Evolutionary conservation across 2,329 filamentous ascomycete species (phyloP).

Genomic region (Didymella lethalis): DNA sequence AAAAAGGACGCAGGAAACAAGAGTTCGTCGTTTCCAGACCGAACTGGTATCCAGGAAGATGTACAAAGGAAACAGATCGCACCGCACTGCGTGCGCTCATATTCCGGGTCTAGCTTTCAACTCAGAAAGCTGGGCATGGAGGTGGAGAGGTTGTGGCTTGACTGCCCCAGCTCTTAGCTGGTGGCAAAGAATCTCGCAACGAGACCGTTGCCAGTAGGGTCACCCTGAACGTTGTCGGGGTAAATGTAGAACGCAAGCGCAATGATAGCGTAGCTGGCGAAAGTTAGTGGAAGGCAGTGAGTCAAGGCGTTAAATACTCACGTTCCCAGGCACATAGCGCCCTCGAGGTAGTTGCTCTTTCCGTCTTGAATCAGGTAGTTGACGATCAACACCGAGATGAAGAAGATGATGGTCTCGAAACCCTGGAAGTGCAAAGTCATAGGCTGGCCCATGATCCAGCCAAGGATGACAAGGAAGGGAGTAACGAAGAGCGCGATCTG

Average conservation of each 20-base stretch:
- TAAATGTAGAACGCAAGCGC: slow-evolving; percentile 68
- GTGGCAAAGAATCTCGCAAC: slow-evolving; percentile 39
- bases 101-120: background rate
- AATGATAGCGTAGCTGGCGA: slow-evolving; percentile 63
- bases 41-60: slow-evolving; percentile 11
- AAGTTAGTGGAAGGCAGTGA: slow-evolving; percentile 14
- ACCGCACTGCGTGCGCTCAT: slow-evolving; percentile 1
- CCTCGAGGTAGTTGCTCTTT: slow-evolving; percentile 86
- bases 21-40: background rate
- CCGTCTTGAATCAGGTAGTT: slow-evolving; percentile 88
- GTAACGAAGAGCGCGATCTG: slow-evolving; percentile 67
- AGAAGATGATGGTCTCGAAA: slow-evolving; percentile 88
- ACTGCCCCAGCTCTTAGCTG: slow-evolving; percentile 17
- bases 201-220: slow-evolving; percentile 39
- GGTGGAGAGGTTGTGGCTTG: slow-evolving; percentile 1
- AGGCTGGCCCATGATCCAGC: slow-evolving; percentile 61
- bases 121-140: slow-evolving; percentile 1
- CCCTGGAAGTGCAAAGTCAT: slow-evolving; percentile 82
- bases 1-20: slow-evolving; percentile 4
- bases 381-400: slow-evolving; percentile 83
- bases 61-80: slow-evolving; percentile 11
- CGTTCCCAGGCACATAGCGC: slow-evolving; percentile 65
- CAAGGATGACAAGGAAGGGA: slow-evolving; percentile 64
- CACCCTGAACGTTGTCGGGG: slow-evolving; percentile 58
- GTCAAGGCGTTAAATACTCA: slow-evolving; percentile 31